Conservation (phyloP, 1,284 basidiomycete species). For the Coniophora puteana region DNA sequence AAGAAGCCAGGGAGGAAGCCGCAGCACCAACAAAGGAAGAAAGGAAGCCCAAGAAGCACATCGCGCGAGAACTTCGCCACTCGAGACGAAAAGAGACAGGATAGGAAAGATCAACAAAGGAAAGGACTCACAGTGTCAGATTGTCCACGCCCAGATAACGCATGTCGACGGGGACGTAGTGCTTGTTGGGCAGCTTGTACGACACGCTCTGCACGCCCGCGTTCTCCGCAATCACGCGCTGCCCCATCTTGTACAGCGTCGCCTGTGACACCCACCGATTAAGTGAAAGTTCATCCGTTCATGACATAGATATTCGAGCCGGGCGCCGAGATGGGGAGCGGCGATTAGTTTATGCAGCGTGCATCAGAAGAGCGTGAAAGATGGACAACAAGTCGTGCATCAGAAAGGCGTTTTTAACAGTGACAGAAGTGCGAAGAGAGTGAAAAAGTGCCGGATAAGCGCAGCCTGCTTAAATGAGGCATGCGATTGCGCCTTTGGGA, state of each 20-base stretch:
- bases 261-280: too few relatives aligned
- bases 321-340: too few relatives aligned
- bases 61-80: neutral
- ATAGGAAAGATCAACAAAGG: slow-evolving; percentile 6
- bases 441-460: too few relatives aligned
- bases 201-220: slow-evolving; percentile 56
- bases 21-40: neutral
- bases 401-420: slow-evolving; percentile 2
- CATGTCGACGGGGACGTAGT: slow-evolving; percentile 86
- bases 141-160: slow-evolving; percentile 55
- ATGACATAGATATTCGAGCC: too few relatives aligned
- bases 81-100: slow-evolving; percentile 5
- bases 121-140: slow-evolving; percentile 39
- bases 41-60: neutral
- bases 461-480: too few relatives aligned
- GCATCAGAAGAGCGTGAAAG: too few relatives aligned
- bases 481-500: too few relatives aligned
- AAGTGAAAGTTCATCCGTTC: too few relatives aligned
- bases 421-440: neutral
- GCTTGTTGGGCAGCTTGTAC: slow-evolving; percentile 91
- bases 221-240: slow-evolving; percentile 69
- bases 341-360: too few relatives aligned
- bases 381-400: too few relatives aligned
- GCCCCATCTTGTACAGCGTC: slow-evolving; percentile 88
- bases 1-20: neutral